Percentiles rank a stretch among this genome's conserved stretches.
These are phyloP conservation scores for Pseudogymnoascus sp. DNA, from an alignment of 2,329 filamentous ascomycete genomes.

Conservation along the genomic window DNA sequence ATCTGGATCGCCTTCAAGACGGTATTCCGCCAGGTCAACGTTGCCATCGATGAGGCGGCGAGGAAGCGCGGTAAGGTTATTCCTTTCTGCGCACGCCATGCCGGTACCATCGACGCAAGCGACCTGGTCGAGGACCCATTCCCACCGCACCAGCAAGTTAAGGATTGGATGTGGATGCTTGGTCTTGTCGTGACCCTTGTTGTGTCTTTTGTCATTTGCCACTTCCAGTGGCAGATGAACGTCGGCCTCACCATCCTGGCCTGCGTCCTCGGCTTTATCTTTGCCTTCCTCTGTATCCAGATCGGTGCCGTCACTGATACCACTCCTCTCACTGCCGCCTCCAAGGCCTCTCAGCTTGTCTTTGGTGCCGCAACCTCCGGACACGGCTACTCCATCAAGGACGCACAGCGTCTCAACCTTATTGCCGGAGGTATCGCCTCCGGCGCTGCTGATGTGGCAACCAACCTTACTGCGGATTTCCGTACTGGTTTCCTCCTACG, in stretches of 20 bases:
- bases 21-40: conserved; percentile 38
- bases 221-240: conserved; percentile 46
- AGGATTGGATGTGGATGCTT: conserved; percentile 44
- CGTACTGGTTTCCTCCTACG: conserved; percentile 58
- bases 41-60: conserved; percentile 33
- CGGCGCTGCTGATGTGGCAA: conserved; percentile 46
- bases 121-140: conserved; percentile 44
- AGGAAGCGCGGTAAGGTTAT: conserved; percentile 35
- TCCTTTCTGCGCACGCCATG: conserved; percentile 35
- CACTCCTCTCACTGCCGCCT: conserved; percentile 56
- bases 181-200: conserved; percentile 42
- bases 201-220: conserved; percentile 42
- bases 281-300: conserved; percentile 53
- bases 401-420: conserved; percentile 57
- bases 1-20: conserved; percentile 40
- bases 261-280: conserved; percentile 49
- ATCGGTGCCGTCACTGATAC: conserved; percentile 52
- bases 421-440: conserved; percentile 52
- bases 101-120: conserved; percentile 26
- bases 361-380: conserved; percentile 56
- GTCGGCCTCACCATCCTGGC: conserved; percentile 49
- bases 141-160: conserved; percentile 38
- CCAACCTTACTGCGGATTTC: conserved; percentile 53
- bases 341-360: conserved; percentile 61
- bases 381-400: conserved; percentile 38